These are phyloP conservation scores for Wickerhamomyces rabaulensis DNA, from an alignment of 805 yeast species.

Conservation along the genomic window DNA sequence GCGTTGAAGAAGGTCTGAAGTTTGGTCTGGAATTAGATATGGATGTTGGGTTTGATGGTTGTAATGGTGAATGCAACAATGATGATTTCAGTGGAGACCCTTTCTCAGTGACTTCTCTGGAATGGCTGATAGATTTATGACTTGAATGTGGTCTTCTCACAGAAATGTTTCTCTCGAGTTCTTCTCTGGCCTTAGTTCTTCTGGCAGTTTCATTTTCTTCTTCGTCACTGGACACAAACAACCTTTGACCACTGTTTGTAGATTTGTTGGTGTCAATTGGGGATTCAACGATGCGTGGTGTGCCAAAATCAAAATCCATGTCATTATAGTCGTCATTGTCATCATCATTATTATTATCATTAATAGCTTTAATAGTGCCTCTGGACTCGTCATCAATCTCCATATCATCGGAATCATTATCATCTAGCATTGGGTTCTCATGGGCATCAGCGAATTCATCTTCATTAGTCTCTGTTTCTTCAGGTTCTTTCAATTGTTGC, in stretches of 20 bases:
- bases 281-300: background rate
- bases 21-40: background rate
- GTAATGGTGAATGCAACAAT: slow-evolving; percentile 6
- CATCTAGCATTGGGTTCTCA: slow-evolving; percentile 13
- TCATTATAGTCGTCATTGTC: slow-evolving; percentile 7
- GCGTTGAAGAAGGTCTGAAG: background rate
- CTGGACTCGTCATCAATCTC: slow-evolving; percentile 26
- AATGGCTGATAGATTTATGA: background rate
- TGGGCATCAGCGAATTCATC: slow-evolving; percentile 17
- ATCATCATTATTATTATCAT: slow-evolving; percentile 10
- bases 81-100: slow-evolving; percentile 6
- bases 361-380: slow-evolving; percentile 13
- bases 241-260: slow-evolving; percentile 9
- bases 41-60: slow-evolving; percentile 2
- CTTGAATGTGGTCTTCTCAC: slow-evolving; percentile 4
- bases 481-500: slow-evolving; percentile 3
- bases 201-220: slow-evolving; percentile 2
- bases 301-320: slow-evolving; percentile 1
- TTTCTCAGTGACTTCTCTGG: background rate
- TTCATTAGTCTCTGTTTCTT: slow-evolving; percentile 11
- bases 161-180: slow-evolving; percentile 18
- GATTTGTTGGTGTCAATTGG: background rate
- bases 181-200: slow-evolving; percentile 8
- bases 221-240: slow-evolving; percentile 15
- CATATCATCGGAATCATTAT: slow-evolving; percentile 20